Evolutionary conservation across 306 rosid species (phyloP), one percentile per base, ranked within the genome.

Genomic region (Sophora flavescens): DNA sequence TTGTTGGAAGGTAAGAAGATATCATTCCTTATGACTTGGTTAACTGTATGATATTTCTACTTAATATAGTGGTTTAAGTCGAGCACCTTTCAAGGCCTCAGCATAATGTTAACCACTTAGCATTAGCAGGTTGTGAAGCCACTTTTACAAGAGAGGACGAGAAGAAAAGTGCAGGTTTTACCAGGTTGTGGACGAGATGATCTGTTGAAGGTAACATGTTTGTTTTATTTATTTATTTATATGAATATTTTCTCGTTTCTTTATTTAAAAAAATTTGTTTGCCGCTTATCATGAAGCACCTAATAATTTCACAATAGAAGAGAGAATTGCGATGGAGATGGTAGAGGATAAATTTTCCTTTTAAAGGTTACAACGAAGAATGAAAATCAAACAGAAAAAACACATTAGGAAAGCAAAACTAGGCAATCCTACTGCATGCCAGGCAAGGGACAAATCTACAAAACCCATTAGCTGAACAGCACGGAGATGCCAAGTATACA

Each of bases 111-210:
- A 78, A 67, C 50, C 75, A 35, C 51, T 65, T 60, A 3, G 63
- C 72, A 50, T 83, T 77, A 53, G 47, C 90, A 93, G 98, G 98
- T 90, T 75, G 97, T 95, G 82, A 92, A 92, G 86, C 98, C 98
- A 63, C 97, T 95, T 69, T 84, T 95, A 74, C 98, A 95, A 75
- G 98, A 95, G 85, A 88, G 97, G 71, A 95, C 98, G 7, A 88
- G 89, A 82, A 95, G 77, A 87, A 95, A 95, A 69, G 78, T 95
- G 72, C 97, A 95, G 79, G 97, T 95, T 44, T 79, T 95, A 85
- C 82, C 89, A n/a, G 98, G 97, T 47, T 82, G 88, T 67, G 98
- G 98, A 38, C 86, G 86, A 75, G 98, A 95, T 68, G 97, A 95
- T 79, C 81, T 95, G 75, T 77, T 95, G 83, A 88, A 88, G 83